phyloP scores from a whole-genome alignment of 2,329 filamentous ascomycete genomes.

The Ceratocystis papillata region DNA sequence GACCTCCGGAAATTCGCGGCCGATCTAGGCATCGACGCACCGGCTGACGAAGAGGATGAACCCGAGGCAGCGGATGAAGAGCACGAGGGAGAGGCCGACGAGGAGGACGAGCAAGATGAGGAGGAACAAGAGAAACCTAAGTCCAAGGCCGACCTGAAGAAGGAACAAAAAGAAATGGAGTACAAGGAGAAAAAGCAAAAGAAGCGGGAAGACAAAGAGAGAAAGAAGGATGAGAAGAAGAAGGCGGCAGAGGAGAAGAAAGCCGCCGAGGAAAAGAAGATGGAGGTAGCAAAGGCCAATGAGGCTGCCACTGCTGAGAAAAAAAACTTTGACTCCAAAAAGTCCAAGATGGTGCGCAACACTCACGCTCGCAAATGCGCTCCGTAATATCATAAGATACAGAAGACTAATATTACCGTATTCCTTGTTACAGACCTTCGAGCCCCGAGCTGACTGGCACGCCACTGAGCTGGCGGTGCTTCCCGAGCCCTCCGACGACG shows the following conservation, averaged over 20 bases:
- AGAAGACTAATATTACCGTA: constrained; percentile 30
- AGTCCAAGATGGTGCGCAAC: constrained; percentile 32
- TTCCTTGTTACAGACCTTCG: constrained; percentile 38
- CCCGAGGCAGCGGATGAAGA: constrained; percentile 1
- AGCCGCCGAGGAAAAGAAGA: constrained; percentile 28
- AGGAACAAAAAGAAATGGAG: constrained; percentile 29
- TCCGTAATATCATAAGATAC: constrained; percentile 22
- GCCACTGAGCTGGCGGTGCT: constrained; percentile 36
- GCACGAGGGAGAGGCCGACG: neutral
- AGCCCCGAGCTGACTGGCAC: constrained; percentile 50
- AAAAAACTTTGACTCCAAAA: constrained; percentile 29
- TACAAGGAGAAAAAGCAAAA: constrained; percentile 30
- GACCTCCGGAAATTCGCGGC: constrained; percentile 22
- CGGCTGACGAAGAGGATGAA: constrained; percentile 15
- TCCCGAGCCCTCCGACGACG: constrained; percentile 37
- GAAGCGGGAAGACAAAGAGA: constrained; percentile 27
- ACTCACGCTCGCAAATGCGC: neutral
- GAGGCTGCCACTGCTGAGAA: constrained; percentile 30
- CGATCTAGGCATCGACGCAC: constrained; percentile 21
- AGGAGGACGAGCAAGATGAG: constrained; percentile 2
- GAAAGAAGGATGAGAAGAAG: constrained; percentile 19
- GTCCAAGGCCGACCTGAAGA: constrained; percentile 33
- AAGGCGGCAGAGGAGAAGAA: constrained; percentile 24
- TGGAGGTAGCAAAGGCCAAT: constrained; percentile 30
- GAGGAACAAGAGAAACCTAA: constrained; percentile 31